phyloP scores from a whole-genome alignment of 805 yeast species.

The Starmerella kuoi region DNA sequence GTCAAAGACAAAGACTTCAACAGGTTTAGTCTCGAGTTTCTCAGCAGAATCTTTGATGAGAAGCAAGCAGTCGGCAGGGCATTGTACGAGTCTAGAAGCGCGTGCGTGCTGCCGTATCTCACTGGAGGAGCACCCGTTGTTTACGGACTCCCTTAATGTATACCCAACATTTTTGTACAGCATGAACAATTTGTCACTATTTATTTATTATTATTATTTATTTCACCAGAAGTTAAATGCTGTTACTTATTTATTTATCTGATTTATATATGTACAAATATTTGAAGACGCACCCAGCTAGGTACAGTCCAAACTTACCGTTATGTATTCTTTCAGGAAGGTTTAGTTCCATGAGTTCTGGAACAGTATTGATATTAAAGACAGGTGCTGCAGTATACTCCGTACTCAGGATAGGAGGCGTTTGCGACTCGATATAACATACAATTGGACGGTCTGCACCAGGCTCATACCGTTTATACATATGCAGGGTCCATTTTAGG shows the following conservation, averaged over 20 bases:
- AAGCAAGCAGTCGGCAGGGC: constrained; percentile 34
- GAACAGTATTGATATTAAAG: background rate
- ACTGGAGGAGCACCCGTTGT: constrained; percentile 91
- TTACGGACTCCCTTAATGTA: constrained; percentile 66
- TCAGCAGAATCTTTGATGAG: constrained; percentile 31
- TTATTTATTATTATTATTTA: background rate
- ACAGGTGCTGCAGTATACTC: background rate
- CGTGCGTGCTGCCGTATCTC: constrained; percentile 56
- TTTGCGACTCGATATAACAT: background rate
- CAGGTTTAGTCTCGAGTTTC: constrained; percentile 48
- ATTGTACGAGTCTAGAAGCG: constrained; percentile 47
- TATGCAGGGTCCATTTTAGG: background rate
- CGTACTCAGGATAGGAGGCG: background rate
- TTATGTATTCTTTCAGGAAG: constrained; percentile 9
- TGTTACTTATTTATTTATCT: no score
- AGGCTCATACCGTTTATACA: background rate
- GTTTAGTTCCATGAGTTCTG: constrained; percentile 2
- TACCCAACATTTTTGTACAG: no score
- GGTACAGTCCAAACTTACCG: constrained; percentile 10
- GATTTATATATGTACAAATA: constrained; percentile 10
- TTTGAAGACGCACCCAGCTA: constrained; percentile 13
- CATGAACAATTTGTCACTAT: no score
- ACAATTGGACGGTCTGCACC: background rate
- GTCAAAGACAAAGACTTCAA: constrained; percentile 95
- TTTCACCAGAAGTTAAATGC: no score